phyloP scores from a whole-genome alignment of 2,329 filamentous ascomycete species.

The Rugonectria rugulosa region DNA sequence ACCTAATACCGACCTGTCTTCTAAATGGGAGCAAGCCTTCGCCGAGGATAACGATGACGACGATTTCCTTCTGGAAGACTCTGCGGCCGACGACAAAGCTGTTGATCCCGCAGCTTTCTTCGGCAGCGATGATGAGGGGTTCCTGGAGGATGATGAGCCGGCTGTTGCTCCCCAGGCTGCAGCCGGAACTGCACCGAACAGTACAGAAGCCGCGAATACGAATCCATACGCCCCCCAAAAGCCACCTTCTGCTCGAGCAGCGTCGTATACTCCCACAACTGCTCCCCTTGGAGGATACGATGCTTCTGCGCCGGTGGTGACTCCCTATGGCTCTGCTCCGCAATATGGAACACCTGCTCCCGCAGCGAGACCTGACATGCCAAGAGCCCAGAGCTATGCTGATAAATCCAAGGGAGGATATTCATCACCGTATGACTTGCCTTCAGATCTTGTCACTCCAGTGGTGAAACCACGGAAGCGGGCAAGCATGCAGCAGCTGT shows the following conservation, averaged over 20 bases:
- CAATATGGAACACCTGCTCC: constrained; percentile 50
- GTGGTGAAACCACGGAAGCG: constrained; percentile 73
- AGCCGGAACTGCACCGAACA: constrained; percentile 16
- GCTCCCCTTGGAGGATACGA: constrained; percentile 31
- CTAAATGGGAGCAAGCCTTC: constrained; percentile 85
- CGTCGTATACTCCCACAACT: constrained; percentile 33
- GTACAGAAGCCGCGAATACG: constrained; percentile 7
- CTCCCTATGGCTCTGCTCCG: constrained; percentile 38
- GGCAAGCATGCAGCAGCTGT: constrained; percentile 63
- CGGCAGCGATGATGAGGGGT: constrained; percentile 84
- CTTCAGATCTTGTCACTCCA: constrained; percentile 73
- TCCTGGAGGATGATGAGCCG: constrained; percentile 74
- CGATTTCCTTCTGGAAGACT: constrained; percentile 67
- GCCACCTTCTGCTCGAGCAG: constrained; percentile 22
- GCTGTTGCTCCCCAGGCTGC: constrained; percentile 21
- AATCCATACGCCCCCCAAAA: constrained; percentile 40
- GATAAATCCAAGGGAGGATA: constrained; percentile 93
- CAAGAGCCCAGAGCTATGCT: constrained; percentile 81
- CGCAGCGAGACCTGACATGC: constrained; percentile 52
- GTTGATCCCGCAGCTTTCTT: constrained; percentile 73
- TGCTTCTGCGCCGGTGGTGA: constrained; percentile 30
- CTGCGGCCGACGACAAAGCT: constrained; percentile 50
- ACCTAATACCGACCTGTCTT: constrained; percentile 69
- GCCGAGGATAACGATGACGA: constrained; percentile 78
- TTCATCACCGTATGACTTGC: constrained; percentile 92